Evolutionary conservation across 2,329 filamentous ascomycete species (phyloP).

Genomic region (Endoconidiophora laricicola): DNA sequence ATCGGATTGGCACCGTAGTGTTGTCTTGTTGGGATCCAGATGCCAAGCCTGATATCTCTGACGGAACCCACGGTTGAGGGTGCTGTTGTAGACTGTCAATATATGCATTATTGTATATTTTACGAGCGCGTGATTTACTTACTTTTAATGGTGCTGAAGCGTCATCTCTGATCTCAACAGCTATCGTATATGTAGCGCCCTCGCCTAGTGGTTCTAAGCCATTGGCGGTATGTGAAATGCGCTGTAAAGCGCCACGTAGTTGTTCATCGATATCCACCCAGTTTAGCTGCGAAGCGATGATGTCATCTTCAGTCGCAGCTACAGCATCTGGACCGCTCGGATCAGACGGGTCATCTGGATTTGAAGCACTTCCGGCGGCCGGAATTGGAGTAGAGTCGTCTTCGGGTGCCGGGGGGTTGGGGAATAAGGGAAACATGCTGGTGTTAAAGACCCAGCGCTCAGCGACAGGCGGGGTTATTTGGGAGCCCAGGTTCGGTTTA

Average conservation of each 20-base stretch:
- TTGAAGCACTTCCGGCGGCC: not conserved
- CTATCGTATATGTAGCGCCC: conserved; percentile 59
- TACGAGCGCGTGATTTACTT: conserved; percentile 17
- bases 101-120: not conserved
- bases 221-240: conserved; percentile 43
- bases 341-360: not conserved
- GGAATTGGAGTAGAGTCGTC: conserved; percentile 18
- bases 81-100: conserved; percentile 23
- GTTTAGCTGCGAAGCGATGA: conserved; percentile 21
- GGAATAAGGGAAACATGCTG: conserved; percentile 6
- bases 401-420: conserved; percentile 14
- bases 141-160: conserved; percentile 41
- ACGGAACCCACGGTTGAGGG: conserved; percentile 44
- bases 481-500: conserved; percentile 18
- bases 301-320: conserved; percentile 15
- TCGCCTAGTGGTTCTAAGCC: conserved; percentile 40
- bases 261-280: conserved; percentile 54
- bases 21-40: not conserved
- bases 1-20: conserved; percentile 26
- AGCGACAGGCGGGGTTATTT: conserved; percentile 15
- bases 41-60: conserved; percentile 29
- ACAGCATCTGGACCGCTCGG: conserved; percentile 13
- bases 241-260: conserved; percentile 48
- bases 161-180: conserved; percentile 52
- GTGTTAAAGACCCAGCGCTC: conserved; percentile 12